Evolutionary conservation across 2,329 filamentous ascomycete species (phyloP), one percentile per base, ranked within the genome.

Genomic region (Cladosporium sp.): DNA sequence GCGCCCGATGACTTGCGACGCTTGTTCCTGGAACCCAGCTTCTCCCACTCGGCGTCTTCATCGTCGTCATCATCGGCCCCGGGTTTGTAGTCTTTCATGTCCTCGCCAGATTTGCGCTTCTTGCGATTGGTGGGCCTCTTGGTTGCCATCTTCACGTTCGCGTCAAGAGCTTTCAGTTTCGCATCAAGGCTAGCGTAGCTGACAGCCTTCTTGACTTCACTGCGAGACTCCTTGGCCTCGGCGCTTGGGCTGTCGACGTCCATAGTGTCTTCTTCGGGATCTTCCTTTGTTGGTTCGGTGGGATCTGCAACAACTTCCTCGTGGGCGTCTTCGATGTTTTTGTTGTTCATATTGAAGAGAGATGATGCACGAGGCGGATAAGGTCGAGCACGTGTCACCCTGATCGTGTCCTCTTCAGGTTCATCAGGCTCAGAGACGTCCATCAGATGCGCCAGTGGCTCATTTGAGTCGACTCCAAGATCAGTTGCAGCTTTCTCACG

Each of bases 51-150:
- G 14, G 63, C 26, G 38, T 65, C 57, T n/a, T 60, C 64, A 28
- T 65, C 64, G n/a, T 60, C 47, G 12, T 66, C 57, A 30, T 67
- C 67, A 10, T 66, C 65, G 11, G 61, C 59, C 12, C 57, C 71
- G 6, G 70, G 74, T 32, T 70, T 76, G 74, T 74, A 78, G 28
- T 70, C 69, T 24, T 61, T 59, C 26, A 60, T 47, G 58, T 78
- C 74, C 8, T 76, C 75, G 34, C 74, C 71, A 14, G 71, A 69
- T 71, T 80, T 81, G 67, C 79, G 76, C 73, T 80, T 81, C 69
- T 79, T 80, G 6, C 73, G 68, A 60, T 70, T 70, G n/a, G 59
- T 64, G 10, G 65, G 36, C 68, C 71, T 75, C 63, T 69, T 73
- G 26, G 34, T n/a, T 10, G 60, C 64, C 44, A 64, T 65, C 32